These are phyloP conservation scores for Thelephora terrestris DNA, from an alignment of 1,284 basidiomycete genomes.

Conservation along the genomic window DNA sequence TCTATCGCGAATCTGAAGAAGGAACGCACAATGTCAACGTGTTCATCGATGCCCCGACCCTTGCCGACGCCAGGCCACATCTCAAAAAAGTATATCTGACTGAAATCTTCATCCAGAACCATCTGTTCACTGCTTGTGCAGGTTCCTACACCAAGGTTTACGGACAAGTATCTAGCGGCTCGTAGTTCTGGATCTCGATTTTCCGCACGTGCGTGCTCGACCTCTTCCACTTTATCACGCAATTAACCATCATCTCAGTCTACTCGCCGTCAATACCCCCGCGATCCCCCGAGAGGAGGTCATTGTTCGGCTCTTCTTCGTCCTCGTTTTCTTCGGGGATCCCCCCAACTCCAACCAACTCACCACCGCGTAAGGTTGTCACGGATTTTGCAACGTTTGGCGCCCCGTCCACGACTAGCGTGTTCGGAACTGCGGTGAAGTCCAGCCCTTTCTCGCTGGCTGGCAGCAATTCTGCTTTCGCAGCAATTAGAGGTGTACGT, in stretches of 20 bases:
- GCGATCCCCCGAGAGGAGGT: slow-evolving; percentile 29
- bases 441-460: slow-evolving; percentile 70
- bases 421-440: slow-evolving; percentile 73
- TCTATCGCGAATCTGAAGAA: slow-evolving; percentile 86
- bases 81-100: slow-evolving; percentile 62
- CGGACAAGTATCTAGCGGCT: slow-evolving; percentile 84
- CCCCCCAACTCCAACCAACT: slow-evolving; percentile 27
- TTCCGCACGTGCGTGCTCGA: slow-evolving; percentile 11
- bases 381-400: slow-evolving; percentile 86
- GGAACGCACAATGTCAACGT: slow-evolving; percentile 85
- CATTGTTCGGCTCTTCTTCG: slow-evolving; percentile 20
- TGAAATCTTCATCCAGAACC: neutral
- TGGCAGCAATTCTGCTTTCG: slow-evolving; percentile 72
- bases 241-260: slow-evolving; percentile 24
- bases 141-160: slow-evolving; percentile 89
- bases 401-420: slow-evolving; percentile 61
- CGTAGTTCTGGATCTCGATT: slow-evolving; percentile 48
- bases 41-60: slow-evolving; percentile 67
- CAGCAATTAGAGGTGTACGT: slow-evolving; percentile 43
- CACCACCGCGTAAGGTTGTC: slow-evolving; percentile 77
- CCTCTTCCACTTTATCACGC: slow-evolving; percentile 16
- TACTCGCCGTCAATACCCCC: slow-evolving; percentile 40
- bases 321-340: slow-evolving; percentile 27
- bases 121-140: slow-evolving; percentile 20
- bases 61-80: slow-evolving; percentile 69